Percentiles rank a stretch among this genome's conserved stretches.
These are phyloP conservation scores for Suillus variegatus DNA, from an alignment of 768 basidiomycete species.

Conservation along the genomic window DNA sequence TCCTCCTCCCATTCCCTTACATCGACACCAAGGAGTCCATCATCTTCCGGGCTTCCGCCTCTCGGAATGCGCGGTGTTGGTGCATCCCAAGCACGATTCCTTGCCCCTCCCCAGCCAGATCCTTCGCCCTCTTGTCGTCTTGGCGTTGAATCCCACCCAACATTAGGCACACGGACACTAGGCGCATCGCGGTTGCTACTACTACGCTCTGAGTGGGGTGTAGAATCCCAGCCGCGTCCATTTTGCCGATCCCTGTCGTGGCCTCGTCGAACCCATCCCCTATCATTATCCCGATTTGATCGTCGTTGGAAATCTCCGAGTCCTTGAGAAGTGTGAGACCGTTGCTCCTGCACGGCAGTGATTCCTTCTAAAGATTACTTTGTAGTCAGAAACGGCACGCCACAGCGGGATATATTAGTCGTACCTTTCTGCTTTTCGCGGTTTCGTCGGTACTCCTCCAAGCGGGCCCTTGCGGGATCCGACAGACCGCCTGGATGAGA, in stretches of 20 bases:
- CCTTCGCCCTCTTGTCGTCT: constrained; percentile 57
- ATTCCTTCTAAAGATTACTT: constrained; percentile 61
- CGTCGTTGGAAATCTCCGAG: constrained; percentile 92
- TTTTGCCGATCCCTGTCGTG: constrained; percentile 28
- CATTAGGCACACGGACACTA: constrained; percentile 87
- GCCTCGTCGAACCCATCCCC: constrained; percentile 50
- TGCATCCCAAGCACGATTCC: constrained; percentile 72
- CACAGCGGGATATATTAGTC: not conserved
- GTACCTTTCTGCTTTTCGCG: constrained; percentile 71
- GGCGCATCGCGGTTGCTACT: constrained; percentile 57
- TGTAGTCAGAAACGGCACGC: not conserved
- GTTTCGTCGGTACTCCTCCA: constrained; percentile 77
- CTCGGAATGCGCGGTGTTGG: constrained; percentile 74
- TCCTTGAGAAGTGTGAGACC: constrained; percentile 67
- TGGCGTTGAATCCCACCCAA: constrained; percentile 95
- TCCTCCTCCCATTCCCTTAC: constrained; percentile 97
- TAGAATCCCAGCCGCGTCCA: constrained; percentile 54
- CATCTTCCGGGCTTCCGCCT: constrained; percentile 71
- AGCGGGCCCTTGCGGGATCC: constrained; percentile 62
- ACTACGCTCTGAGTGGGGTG: constrained; percentile 59
- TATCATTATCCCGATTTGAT: constrained; percentile 71
- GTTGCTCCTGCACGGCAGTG: constrained; percentile 54
- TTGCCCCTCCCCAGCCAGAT: constrained; percentile 62
- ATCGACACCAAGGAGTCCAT: constrained; percentile 64
- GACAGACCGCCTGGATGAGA: constrained; percentile 91